These are phyloP conservation scores for Ceratocystis variospora DNA, from an alignment of 2,329 filamentous ascomycete genomes.

Conservation along the genomic window DNA sequence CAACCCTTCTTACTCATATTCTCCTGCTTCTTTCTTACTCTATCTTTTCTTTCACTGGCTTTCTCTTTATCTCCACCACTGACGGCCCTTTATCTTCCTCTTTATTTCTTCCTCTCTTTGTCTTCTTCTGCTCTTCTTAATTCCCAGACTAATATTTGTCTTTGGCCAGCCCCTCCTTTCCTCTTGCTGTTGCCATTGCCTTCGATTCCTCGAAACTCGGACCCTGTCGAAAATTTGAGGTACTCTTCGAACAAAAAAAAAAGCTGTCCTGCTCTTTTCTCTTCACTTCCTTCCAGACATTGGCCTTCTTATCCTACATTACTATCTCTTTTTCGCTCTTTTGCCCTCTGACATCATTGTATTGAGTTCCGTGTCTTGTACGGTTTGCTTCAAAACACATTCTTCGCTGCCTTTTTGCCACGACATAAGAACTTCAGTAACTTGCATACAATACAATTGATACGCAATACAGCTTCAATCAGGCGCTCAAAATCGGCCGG, in stretches of 20 bases:
- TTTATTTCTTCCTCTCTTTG: not conserved
- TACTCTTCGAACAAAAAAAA: not conserved
- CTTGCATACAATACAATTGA: not conserved
- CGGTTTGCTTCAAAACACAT: not conserved
- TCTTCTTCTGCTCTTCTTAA: not conserved
- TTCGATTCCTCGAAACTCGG: not conserved
- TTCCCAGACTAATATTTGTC: not conserved
- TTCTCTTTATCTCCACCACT: slow-evolving; percentile 6
- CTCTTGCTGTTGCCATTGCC: not conserved
- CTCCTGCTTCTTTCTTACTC: not conserved
- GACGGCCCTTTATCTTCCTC: not conserved
- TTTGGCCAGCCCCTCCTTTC: not conserved
- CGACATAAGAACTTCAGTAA: not conserved
- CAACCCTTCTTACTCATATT: not conserved
- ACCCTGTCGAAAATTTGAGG: slow-evolving; percentile 5
- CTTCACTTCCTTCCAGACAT: not conserved
- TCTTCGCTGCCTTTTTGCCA: not conserved
- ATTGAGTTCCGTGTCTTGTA: not conserved
- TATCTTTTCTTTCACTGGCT: slow-evolving; percentile 1
- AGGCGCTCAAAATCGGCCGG: not conserved
- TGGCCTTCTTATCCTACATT: not conserved
- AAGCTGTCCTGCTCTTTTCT: not conserved
- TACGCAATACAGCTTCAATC: not conserved
- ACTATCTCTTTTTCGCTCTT: not conserved
- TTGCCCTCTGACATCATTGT: not conserved